These are phyloP conservation scores for Sphagnurus paluster DNA, from an alignment of 1,284 basidiomycete genomes.

Conservation along the genomic window DNA sequence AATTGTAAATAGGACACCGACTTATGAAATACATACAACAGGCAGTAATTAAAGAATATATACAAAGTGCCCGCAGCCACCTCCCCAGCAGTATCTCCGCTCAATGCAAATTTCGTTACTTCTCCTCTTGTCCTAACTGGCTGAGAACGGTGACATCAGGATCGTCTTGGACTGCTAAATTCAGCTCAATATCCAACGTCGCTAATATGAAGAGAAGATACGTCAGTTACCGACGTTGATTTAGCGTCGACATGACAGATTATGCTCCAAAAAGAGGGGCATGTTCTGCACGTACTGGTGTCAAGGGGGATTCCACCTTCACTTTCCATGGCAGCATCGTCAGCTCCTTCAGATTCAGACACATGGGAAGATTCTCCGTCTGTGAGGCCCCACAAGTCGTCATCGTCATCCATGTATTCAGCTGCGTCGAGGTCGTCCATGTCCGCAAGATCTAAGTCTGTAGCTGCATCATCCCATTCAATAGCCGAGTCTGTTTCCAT, in stretches of 20 bases:
- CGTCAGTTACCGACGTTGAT: too few relatives aligned
- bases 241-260: too few relatives aligned
- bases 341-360: constrained; percentile 27
- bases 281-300: constrained; percentile 27
- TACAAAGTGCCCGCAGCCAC: constrained; percentile 8
- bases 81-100: too few relatives aligned
- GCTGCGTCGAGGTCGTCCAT: constrained; percentile 20
- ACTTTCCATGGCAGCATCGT: constrained; percentile 22
- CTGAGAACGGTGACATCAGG: constrained; percentile 9
- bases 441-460: constrained; percentile 15
- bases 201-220: constrained; percentile 18
- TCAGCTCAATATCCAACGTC: constrained; percentile 24
- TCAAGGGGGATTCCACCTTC: constrained; percentile 12
- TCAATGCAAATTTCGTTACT: too few relatives aligned
- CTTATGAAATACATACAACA: constrained; percentile 11
- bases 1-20: not conserved
- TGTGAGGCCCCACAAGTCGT: constrained; percentile 26
- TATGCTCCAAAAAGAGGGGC: too few relatives aligned
- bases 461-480: constrained; percentile 27
- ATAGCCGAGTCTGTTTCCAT: constrained; percentile 30
- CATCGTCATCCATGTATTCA: constrained; percentile 18
- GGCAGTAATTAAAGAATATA: constrained; percentile 5
- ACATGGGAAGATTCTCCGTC: constrained; percentile 34
- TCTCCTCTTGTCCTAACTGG: constrained; percentile 17
- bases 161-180: constrained; percentile 25